Conservation (phyloP, 2,329 filamentous ascomycete genomes). For the Aspergillus costaricaensis region DNA sequence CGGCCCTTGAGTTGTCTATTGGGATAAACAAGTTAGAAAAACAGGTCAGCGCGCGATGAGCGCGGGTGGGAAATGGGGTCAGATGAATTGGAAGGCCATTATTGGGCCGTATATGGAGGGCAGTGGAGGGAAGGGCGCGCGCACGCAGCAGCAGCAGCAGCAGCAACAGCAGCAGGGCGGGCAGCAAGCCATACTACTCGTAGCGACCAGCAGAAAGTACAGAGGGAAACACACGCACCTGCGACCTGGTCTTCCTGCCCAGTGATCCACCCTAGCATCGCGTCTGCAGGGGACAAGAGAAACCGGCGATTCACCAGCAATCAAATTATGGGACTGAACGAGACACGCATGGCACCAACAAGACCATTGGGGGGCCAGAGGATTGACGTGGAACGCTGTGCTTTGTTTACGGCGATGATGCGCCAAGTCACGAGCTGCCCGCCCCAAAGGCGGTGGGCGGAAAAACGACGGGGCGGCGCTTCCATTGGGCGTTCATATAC, state of each 20-base stretch:
- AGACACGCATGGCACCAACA: slow-evolving; percentile 20
- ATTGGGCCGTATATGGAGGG: slow-evolving; percentile 11
- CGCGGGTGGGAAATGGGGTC: slow-evolving; percentile 2
- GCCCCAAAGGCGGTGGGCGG: slow-evolving; percentile 24
- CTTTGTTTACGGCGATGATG: slow-evolving; percentile 37
- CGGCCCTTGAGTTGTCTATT: slow-evolving; percentile 53
- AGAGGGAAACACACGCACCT: slow-evolving; percentile 27
- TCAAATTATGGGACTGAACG: slow-evolving; percentile 15
- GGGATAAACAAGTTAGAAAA: slow-evolving; percentile 15
- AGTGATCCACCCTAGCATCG: slow-evolving; percentile 40
- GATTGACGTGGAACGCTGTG: slow-evolving; percentile 31
- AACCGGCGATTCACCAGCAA: background rate
- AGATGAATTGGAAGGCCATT: slow-evolving; percentile 9
- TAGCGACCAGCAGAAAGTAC: too few species aligned
- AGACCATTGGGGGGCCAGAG: slow-evolving; percentile 19
- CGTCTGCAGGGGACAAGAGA: slow-evolving; percentile 18
- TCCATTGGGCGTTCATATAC: slow-evolving; percentile 4
- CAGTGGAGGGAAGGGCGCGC: background rate
- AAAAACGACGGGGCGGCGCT: slow-evolving; percentile 23
- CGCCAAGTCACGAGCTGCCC: slow-evolving; percentile 1
- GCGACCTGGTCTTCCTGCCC: slow-evolving; percentile 32
- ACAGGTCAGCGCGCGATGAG: slow-evolving; percentile 18
- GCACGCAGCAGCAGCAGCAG: slow-evolving; percentile 7
- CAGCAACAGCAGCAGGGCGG: slow-evolving; percentile 11
- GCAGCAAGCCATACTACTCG: slow-evolving; percentile 7